Base-by-base conservation (phyloP, 2,329 filamentous ascomycete species). In the Ambrosiella beaveri region DNA sequence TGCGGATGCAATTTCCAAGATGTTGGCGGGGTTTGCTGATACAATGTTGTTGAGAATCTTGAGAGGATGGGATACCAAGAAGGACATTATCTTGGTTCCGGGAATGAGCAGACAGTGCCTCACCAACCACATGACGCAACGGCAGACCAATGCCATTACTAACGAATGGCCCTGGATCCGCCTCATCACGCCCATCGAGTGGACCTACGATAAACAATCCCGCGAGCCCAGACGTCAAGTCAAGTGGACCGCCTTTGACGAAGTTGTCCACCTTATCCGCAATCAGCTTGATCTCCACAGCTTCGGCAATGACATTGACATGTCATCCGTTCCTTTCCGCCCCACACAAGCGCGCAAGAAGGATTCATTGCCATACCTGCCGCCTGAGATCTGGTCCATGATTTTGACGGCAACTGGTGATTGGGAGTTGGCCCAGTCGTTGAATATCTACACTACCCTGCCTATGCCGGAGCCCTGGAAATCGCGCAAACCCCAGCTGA, bases 51-150 rank as follows among this genome's bases (percentile, higher is more conserved):
- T 94, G 56, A 85, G 91, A 64, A 80, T 95, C 0, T 68, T 96
- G 54, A 80, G 90, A 56, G 86, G 86, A 58, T 96, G 90, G 90
- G 84, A 94, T 64, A 82, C 85, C 0, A 84, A 84, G 6, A 95
- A 95, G 71, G 86, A 84, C 64, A 85, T 95, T 37, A 71, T 95
- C 54, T 73, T 96, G 59, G 83, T 95, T 6, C 89, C 90, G 0
- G 88, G 87, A 63, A 94, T 96, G 89, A 91, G 86, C 39, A 81
- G 81, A 1, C 78, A 86, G 61, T 89, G 91, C 81, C 95, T 88
- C 88, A 82, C 90, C 66, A 89, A 93, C 65, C 88, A 89, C 1
- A 83, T 90, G 71, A 95, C 88, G 13, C 87, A 86, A 71, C 85
- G 88, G 65, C 89, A 95, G 66, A 77, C 95, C 61, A 85, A 80